Conservation (phyloP, 2,329 filamentous ascomycete species). For the Phaeosphaeria sp. region DNA sequence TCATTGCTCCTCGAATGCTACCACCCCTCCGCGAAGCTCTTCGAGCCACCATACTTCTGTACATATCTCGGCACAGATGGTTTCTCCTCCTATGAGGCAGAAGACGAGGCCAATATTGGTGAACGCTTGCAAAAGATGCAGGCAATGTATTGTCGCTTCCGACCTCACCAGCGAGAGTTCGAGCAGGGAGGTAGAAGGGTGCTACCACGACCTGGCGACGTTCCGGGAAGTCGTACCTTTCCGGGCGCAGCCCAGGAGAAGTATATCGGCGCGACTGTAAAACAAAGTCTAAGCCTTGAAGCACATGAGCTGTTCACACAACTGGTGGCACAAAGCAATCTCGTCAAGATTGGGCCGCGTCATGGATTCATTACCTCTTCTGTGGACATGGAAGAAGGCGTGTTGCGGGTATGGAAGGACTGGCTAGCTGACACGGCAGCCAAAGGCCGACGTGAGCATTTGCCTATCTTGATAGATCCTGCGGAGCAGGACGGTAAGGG, state of each 20-base stretch:
- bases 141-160: slow-evolving; percentile 73
- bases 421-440: slow-evolving; percentile 66
- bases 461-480: slow-evolving; percentile 20
- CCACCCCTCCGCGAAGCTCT: slow-evolving; percentile 72
- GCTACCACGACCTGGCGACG: slow-evolving; percentile 54
- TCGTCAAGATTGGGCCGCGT: slow-evolving; percentile 70
- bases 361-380: slow-evolving; percentile 69
- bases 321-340: slow-evolving; percentile 70
- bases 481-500: slow-evolving; percentile 34
- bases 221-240: slow-evolving; percentile 54
- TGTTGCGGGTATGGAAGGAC: slow-evolving; percentile 73
- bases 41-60: slow-evolving; percentile 73
- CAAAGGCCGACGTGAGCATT: slow-evolving; percentile 18
- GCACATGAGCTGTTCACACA: slow-evolving; percentile 76
- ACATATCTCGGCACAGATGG: slow-evolving; percentile 70
- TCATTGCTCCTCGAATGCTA: slow-evolving; percentile 80
- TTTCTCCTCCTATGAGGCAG: slow-evolving; percentile 53
- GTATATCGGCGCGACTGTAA: slow-evolving; percentile 56
- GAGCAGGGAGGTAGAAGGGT: slow-evolving; percentile 47
- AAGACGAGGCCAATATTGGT: slow-evolving; percentile 27
- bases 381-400: slow-evolving; percentile 70
- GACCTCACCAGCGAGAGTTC: slow-evolving; percentile 66
- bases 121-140: slow-evolving; percentile 58
- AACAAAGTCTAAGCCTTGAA: slow-evolving; percentile 70
- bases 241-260: slow-evolving; percentile 34